Evolutionary conservation across 805 yeast genomes (phyloP), one percentile per base, ranked within the genome.

Genomic region (Kodamaea lidongshanica): DNA sequence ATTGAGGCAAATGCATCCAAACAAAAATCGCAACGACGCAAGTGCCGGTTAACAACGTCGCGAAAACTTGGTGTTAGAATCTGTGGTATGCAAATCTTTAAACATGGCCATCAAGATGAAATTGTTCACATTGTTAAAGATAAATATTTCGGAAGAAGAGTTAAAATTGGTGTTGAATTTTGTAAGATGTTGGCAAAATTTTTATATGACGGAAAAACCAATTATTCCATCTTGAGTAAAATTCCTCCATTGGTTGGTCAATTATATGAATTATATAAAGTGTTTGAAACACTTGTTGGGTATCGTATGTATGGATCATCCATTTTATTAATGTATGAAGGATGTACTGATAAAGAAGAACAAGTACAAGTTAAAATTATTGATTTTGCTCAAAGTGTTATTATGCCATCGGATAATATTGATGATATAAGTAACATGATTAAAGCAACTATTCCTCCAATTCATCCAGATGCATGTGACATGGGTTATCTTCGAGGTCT

Each of bases 361-460:
- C 29, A 23, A 16, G 42, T 62, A 25, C 50, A 48, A 38, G 75
- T 87, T n/a, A 74, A 87, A 39, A 70, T 94, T 33, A 92, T 92
- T 43, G 99, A 92, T 58, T 92, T 92, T 67, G 97, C 97, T 1
- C 95, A 88, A 50, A 82, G 94, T 47, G 79, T 86, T 10, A 81
- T 86, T 18, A 75, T 75, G 3, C 79, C 74, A 24, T 73, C 72
- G 35, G 60, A 64, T 23, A 45, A 54, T 9, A 66, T 70, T 11
- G 29, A 30, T 18, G 26, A 30, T 12, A 7, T 20, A 10, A 29
- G 30, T 12, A 23, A 31, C 18, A 16, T 16, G 15, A 15, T 28
- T 21, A 27, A 30, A 13, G 44, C 50, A 17, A 67, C 72, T 1
- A 79, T 77, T 31, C 95, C 96, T 3, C 96, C 96, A 1, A 61